Evolutionary conservation across 2,329 filamentous ascomycete species (phyloP).

Genomic region (Pseudopyrenochaeta lycopersici): DNA sequence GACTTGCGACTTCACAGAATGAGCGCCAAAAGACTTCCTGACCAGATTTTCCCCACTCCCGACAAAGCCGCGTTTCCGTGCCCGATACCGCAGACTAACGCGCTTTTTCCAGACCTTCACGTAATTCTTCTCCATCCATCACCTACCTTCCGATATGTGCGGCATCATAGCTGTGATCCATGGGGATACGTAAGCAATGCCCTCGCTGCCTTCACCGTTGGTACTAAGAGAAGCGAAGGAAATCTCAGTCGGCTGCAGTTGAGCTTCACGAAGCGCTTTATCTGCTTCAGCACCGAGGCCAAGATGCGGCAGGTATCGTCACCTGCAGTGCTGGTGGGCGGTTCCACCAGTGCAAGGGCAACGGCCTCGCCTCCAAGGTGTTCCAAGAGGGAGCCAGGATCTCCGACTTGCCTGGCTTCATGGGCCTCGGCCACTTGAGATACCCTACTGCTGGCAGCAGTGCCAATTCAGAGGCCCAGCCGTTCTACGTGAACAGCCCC

Average conservation of each 20-base stretch:
- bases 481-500: constrained; percentile 88
- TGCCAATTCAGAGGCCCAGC: constrained; percentile 85
- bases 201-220: constrained; percentile 12
- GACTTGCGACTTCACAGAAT: constrained; percentile 49
- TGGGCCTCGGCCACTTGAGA: constrained; percentile 85
- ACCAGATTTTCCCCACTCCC: constrained; percentile 30
- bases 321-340: constrained; percentile 77
- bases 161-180: constrained; percentile 62
- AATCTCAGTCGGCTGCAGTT: constrained; percentile 50
- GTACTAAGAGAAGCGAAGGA: constrained; percentile 31
- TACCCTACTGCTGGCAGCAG: constrained; percentile 91
- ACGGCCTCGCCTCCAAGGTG: constrained; percentile 85
- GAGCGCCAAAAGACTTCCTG: constrained; percentile 50
- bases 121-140: neutral
- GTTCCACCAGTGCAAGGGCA: constrained; percentile 89
- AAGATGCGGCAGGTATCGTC: constrained; percentile 89
- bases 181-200: constrained; percentile 46
- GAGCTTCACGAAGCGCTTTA: constrained; percentile 56
- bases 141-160: constrained; percentile 53
- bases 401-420: constrained; percentile 79
- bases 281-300: constrained; percentile 68
- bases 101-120: constrained; percentile 19
- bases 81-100: constrained; percentile 31
- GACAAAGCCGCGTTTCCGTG: constrained; percentile 18
- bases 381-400: constrained; percentile 82